phyloP scores from a whole-genome alignment of 371 early-diverging fungal species.

The Apophysomyces elegans region DNA sequence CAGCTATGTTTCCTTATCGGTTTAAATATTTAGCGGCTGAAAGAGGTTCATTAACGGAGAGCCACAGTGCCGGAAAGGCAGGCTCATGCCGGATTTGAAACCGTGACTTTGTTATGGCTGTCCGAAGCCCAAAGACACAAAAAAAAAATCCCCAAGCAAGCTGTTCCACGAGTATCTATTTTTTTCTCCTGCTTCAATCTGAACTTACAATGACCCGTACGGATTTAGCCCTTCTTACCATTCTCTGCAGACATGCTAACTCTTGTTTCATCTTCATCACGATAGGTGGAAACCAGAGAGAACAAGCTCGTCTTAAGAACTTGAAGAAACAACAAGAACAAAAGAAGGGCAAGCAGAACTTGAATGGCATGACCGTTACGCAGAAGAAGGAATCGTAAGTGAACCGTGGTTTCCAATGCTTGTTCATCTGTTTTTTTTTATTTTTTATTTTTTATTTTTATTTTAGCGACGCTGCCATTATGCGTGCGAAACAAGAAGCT shows the following conservation, averaged over 20 bases:
- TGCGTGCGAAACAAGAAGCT: slow-evolving; percentile 63
- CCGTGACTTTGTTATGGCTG: too few species aligned
- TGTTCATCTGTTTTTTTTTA: not conserved
- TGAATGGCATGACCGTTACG: slow-evolving; percentile 44
- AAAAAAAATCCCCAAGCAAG: not conserved
- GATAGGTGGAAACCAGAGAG: slow-evolving; percentile 63
- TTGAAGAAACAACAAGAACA: slow-evolving; percentile 52
- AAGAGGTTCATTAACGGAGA: not conserved
- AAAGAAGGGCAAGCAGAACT: slow-evolving; percentile 42
- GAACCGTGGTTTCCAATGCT: not conserved
- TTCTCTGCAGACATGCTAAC: not conserved
- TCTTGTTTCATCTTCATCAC: not conserved
- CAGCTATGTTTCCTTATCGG: too few species aligned
- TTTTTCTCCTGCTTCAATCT: not conserved
- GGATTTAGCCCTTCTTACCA: not conserved
- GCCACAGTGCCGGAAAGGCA: not conserved
- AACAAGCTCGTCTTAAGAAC: slow-evolving; percentile 60
- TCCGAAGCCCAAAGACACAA: too few species aligned
- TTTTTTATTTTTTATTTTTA: not conserved
- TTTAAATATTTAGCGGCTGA: not conserved
- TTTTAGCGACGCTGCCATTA: slow-evolving; percentile 60
- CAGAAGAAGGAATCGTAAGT: slow-evolving; percentile 61
- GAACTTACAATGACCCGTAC: slow-evolving; percentile 6
- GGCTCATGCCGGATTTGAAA: not conserved
- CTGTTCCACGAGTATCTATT: not conserved